Conservation (phyloP, 768 basidiomycete genomes). For the Suillus subluteus region DNA sequence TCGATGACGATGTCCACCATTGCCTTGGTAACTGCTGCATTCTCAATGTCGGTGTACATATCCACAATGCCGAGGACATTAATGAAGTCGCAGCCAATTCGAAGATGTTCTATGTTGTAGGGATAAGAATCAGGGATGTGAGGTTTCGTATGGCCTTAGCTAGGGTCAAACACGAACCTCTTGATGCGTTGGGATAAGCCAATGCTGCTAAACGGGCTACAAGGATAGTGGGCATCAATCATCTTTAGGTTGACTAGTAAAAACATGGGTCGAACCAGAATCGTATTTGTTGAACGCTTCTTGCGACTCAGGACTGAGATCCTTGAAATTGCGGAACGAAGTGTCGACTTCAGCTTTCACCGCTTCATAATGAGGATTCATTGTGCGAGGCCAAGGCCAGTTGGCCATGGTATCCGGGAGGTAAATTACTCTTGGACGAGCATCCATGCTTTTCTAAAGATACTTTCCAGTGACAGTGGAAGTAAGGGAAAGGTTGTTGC, state of each 20-base stretch:
- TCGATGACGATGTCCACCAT: slow-evolving; percentile 16
- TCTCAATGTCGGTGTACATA: slow-evolving; percentile 32
- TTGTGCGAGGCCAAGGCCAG: slow-evolving; percentile 48
- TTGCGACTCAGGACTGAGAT: slow-evolving; percentile 40
- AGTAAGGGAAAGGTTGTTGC: background rate
- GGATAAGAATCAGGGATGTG: too few species aligned
- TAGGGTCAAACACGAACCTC: background rate
- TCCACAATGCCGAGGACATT: slow-evolving; percentile 36
- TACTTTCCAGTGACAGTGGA: background rate
- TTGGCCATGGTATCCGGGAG: slow-evolving; percentile 43
- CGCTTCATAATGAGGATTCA: slow-evolving; percentile 42
- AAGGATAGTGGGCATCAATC: too few species aligned
- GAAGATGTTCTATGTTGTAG: slow-evolving; percentile 18
- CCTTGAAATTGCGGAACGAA: slow-evolving; percentile 42
- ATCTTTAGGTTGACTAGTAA: too few species aligned
- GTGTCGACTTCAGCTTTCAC: slow-evolving; percentile 38
- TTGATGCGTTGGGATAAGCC: slow-evolving; percentile 9
- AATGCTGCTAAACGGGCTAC: slow-evolving; percentile 13
- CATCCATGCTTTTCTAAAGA: background rate
- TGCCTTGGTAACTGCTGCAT: slow-evolving; percentile 4
- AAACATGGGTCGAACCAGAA: slow-evolving; percentile 34
- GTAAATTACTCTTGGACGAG: slow-evolving; percentile 12
- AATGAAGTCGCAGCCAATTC: slow-evolving; percentile 36
- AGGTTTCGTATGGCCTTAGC: too few species aligned
- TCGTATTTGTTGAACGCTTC: slow-evolving; percentile 45